These are phyloP conservation scores for Cupressus sempervirens DNA, from an alignment of 75 land plant species.

Conservation along the genomic window DNA sequence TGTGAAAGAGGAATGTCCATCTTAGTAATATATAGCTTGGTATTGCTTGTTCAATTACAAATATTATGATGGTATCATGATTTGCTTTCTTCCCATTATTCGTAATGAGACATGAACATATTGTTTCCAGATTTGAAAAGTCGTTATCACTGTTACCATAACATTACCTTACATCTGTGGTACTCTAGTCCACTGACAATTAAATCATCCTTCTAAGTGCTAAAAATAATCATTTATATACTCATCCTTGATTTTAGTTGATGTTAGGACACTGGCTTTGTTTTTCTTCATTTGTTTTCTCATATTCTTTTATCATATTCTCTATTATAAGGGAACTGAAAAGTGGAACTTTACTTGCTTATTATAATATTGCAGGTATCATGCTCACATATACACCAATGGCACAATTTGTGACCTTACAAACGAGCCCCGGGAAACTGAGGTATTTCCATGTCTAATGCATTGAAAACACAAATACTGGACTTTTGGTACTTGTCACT, in stretches of 20 bases:
- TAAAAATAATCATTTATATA: not conserved
- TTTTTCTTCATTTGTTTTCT: not conserved
- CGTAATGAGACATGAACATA: not conserved
- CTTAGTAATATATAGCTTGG: not conserved
- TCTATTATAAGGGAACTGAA: not conserved
- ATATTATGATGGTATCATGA: not conserved
- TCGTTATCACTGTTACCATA: not conserved
- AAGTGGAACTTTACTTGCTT: not conserved
- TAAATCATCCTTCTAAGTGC: not conserved
- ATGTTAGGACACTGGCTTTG: not conserved
- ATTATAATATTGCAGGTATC: conserved; percentile 55
- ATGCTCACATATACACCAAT: conserved; percentile 85
- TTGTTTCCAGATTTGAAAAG: conserved; percentile 1
- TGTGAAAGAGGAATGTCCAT: not conserved
- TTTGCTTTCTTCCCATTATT: not conserved
- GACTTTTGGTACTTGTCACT: not conserved
- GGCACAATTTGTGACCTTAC: conserved; percentile 97
- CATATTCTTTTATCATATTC: not conserved
- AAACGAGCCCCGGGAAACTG: conserved; percentile 83
- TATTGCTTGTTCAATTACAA: not conserved
- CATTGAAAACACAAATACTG: not conserved
- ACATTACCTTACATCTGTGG: not conserved
- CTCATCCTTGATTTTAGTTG: not conserved
- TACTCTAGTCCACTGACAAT: not conserved
- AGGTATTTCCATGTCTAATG: conserved; percentile 41